Percentiles rank a stretch among this genome's conserved stretches.
Conservation (phyloP, 148 eudicot genomes). For the Agrostemma githago region DNA sequence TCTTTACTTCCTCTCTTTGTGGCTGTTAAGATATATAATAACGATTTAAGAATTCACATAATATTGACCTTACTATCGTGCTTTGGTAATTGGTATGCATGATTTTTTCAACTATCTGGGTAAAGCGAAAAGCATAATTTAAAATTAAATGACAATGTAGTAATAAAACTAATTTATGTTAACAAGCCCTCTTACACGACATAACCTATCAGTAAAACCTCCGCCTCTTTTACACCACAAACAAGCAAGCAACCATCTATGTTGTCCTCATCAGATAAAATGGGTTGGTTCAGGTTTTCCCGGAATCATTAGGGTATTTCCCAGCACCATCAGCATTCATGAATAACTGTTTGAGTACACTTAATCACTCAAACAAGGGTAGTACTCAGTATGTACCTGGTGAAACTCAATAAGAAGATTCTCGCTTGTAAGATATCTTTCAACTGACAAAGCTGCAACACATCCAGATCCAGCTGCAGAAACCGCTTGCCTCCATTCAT, state of each 20-base stretch:
- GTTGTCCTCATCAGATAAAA: not conserved
- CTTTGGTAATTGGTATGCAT: not conserved
- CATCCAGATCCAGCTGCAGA: constrained; percentile 99
- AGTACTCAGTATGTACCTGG: constrained; percentile 54
- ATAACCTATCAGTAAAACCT: not conserved
- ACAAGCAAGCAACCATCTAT: not conserved
- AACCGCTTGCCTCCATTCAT: constrained; percentile 98
- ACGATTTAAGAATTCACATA: not conserved
- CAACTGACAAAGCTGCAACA: constrained; percentile 93
- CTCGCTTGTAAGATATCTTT: constrained; percentile 89
- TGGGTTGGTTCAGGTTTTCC: not conserved
- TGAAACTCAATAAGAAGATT: constrained; percentile 89
- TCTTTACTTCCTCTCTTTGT: constrained; percentile 68
- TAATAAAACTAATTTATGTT: not conserved
- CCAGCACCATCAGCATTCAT: not conserved
- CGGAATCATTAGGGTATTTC: not conserved
- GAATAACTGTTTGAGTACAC: not conserved
- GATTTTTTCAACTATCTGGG: not conserved
- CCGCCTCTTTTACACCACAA: not conserved
- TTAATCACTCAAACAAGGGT: not conserved
- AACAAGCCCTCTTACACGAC: not conserved
- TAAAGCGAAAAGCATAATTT: not conserved
- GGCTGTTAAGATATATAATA: constrained; percentile 39
- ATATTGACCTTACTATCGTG: not conserved
- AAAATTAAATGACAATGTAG: not conserved